phyloP scores from a whole-genome alignment of 306 rosid species.

The Lupinus albus region DNA sequence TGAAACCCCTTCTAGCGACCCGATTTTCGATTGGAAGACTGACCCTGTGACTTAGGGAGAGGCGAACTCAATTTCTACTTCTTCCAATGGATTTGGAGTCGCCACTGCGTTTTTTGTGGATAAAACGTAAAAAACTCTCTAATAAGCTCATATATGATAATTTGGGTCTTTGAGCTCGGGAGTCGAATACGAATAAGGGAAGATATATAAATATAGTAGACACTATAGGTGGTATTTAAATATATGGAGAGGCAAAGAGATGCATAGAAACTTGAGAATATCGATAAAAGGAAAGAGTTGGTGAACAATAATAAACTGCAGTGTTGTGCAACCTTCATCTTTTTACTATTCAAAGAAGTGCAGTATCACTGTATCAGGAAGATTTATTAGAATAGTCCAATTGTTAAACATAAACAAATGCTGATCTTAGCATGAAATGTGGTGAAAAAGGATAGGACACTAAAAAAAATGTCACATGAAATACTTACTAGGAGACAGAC shows the following conservation, averaged over 20 bases:
- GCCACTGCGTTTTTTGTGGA: too few species aligned
- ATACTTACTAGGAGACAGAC: slow-evolving; percentile 12
- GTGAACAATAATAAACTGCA: slow-evolving; percentile 40
- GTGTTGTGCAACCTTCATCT: slow-evolving; percentile 51
- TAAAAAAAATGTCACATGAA: slow-evolving; percentile 4
- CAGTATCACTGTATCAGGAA: not conserved
- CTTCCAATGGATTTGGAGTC: too few species aligned
- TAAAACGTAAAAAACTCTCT: too few species aligned
- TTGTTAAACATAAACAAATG: too few species aligned
- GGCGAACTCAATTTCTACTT: too few species aligned
- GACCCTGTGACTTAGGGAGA: too few species aligned
- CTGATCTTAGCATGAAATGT: too few species aligned
- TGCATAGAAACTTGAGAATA: slow-evolving; percentile 55
- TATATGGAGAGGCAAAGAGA: slow-evolving; percentile 12
- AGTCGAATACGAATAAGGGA: too few species aligned
- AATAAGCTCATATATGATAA: too few species aligned
- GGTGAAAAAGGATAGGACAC: not conserved
- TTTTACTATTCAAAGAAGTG: slow-evolving; percentile 24
- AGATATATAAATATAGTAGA: not conserved
- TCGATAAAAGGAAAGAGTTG: slow-evolving; percentile 42
- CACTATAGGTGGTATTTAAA: slow-evolving; percentile 17
- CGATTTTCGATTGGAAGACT: too few species aligned
- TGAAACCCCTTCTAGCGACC: slow-evolving; percentile 62
- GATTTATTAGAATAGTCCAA: not conserved
- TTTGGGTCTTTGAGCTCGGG: too few species aligned